A percentile compares a stretch with the other conserved stretches of the same genome.
Evolutionary conservation across 805 yeast species (phyloP).

Genomic region (Tetrapisispora iriomotensis): DNA sequence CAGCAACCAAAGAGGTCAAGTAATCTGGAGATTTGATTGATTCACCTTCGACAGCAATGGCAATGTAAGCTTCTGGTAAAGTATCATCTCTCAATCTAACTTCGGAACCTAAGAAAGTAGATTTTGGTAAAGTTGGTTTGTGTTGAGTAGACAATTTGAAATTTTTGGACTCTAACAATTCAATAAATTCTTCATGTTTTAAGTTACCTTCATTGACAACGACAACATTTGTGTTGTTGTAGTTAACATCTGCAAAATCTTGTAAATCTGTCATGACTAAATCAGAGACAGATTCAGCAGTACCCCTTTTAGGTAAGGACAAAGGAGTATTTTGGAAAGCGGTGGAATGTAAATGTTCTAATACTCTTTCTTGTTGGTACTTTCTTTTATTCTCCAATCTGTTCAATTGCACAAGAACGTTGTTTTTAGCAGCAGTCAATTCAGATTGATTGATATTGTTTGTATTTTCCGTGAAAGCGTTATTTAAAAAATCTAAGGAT

Average conservation of each 20-base stretch:
- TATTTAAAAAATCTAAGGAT: constrained; percentile 45
- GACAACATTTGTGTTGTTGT: constrained; percentile 55
- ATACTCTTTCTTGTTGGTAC: constrained; percentile 44
- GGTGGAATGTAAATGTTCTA: constrained; percentile 70
- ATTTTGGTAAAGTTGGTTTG: constrained; percentile 42
- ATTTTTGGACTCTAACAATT: constrained; percentile 44
- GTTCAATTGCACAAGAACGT: constrained; percentile 39
- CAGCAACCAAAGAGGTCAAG: constrained; percentile 65
- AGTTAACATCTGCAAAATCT: constrained; percentile 46
- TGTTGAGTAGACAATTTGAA: constrained; percentile 36
- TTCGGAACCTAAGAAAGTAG: constrained; percentile 76
- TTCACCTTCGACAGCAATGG: constrained; percentile 71
- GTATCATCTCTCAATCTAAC: constrained; percentile 85
- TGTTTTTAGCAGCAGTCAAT: constrained; percentile 38
- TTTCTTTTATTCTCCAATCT: constrained; percentile 40
- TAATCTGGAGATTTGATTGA: constrained; percentile 51
- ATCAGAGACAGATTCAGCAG: constrained; percentile 49
- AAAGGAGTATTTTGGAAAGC: constrained; percentile 83
- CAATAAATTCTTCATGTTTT: constrained; percentile 59
- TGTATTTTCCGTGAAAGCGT: constrained; percentile 15
- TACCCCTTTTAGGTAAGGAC: constrained; percentile 70
- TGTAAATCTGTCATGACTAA: constrained; percentile 50
- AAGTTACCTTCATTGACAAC: constrained; percentile 62
- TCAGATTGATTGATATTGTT: constrained; percentile 34
- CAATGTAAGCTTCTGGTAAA: constrained; percentile 66